These are phyloP conservation scores for Starmerella stigmatis DNA, from an alignment of 805 yeast genomes.

Conservation along the genomic window DNA sequence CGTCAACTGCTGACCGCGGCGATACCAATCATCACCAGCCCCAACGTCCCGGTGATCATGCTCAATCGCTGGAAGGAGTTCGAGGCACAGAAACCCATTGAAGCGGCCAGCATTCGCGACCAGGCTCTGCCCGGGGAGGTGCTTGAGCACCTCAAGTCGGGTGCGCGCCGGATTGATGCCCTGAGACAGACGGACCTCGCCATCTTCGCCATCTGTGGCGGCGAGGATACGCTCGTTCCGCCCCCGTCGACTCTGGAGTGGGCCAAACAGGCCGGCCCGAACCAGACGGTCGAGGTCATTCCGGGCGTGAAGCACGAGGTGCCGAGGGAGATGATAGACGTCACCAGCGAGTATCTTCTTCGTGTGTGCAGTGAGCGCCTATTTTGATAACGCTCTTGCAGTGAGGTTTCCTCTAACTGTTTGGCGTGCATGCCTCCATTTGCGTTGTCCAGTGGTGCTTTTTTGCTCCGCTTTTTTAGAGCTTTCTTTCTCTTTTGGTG, in stretches of 20 bases:
- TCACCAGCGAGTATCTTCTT: conserved; percentile 22
- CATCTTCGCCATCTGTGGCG: conserved; percentile 31
- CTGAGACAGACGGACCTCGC: conserved; percentile 16
- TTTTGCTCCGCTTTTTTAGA: too few relatives aligned
- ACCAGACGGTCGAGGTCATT: conserved; percentile 25
- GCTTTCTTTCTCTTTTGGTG: too few relatives aligned
- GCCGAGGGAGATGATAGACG: conserved; percentile 27
- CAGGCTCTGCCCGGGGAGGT: conserved; percentile 14
- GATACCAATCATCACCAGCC: conserved; percentile 44
- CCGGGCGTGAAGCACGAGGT: conserved; percentile 29
- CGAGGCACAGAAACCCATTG: conserved; percentile 9
- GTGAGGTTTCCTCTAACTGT: too few relatives aligned
- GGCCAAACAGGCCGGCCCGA: conserved; percentile 22
- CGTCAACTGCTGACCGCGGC: conserved; percentile 29
- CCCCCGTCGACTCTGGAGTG: conserved; percentile 29
- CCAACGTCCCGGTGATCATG: conserved; percentile 39
- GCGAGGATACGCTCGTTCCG: conserved; percentile 32
- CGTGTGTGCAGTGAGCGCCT: conserved; percentile 6
- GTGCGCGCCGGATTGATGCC: not conserved
- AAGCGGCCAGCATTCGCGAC: conserved; percentile 13
- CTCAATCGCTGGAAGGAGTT: conserved; percentile 31
- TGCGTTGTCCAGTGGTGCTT: too few relatives aligned
- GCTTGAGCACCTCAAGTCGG: not conserved
- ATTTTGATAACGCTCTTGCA: too few relatives aligned
- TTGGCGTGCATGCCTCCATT: too few relatives aligned